A percentile compares a stretch with the other conserved stretches of the same genome.
phyloP scores from a whole-genome alignment of 768 basidiomycete genomes.

The Boletus speciosus region DNA sequence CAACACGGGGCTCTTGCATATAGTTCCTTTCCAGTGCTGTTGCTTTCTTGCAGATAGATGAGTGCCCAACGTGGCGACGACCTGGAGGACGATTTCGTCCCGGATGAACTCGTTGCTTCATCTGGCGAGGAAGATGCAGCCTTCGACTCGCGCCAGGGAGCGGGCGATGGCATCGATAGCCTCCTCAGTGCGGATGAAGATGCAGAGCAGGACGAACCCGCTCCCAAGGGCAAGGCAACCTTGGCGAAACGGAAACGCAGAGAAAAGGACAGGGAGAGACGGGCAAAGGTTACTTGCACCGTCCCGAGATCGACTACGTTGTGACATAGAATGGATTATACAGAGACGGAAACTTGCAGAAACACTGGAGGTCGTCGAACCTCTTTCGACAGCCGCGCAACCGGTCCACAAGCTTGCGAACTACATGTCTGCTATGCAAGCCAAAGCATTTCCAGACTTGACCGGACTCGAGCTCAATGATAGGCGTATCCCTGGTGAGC shows the following conservation, averaged over 20 bases:
- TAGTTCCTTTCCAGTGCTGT: constrained; percentile 1
- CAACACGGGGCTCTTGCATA: too few relatives aligned
- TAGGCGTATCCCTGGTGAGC: constrained; percentile 70
- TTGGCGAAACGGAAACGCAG: constrained; percentile 65
- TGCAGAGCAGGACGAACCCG: constrained; percentile 33
- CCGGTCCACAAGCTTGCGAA: constrained; percentile 55
- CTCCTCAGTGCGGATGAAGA: constrained; percentile 48
- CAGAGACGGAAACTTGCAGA: constrained; percentile 68
- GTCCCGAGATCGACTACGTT: not conserved
- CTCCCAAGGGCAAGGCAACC: constrained; percentile 17
- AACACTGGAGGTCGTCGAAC: constrained; percentile 35
- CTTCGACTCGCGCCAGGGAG: constrained; percentile 26
- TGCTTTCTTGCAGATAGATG: constrained; percentile 9
- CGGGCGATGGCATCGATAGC: constrained; percentile 35
- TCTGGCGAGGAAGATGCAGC: constrained; percentile 52
- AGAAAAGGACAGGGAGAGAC: constrained; percentile 71
- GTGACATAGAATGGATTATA: constrained; percentile 9
- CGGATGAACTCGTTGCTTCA: constrained; percentile 62
- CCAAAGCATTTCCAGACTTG: constrained; percentile 63
- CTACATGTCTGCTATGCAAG: constrained; percentile 64
- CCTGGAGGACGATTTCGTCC: constrained; percentile 78
- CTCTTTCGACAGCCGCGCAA: constrained; percentile 51
- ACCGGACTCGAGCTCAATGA: constrained; percentile 80
- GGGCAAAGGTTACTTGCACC: constrained; percentile 53
- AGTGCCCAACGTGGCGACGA: constrained; percentile 61